These are phyloP conservation scores for Glarea lozoyensis DNA, from an alignment of 495 filamentous ascomycete species.

Conservation along the genomic window DNA sequence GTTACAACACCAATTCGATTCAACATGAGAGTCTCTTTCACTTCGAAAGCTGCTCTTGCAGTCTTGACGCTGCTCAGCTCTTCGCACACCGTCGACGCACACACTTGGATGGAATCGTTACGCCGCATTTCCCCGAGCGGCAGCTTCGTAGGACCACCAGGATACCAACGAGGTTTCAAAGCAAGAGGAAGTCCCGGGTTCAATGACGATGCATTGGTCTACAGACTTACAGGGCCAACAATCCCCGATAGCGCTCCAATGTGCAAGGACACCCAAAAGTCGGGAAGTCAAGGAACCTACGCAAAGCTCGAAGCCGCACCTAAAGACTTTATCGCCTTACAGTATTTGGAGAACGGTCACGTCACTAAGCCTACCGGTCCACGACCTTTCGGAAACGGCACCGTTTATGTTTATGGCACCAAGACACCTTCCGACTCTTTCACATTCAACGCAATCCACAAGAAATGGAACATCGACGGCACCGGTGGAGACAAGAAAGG, in stretches of 20 bases:
- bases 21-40: conserved; percentile 6
- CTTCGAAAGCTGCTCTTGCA: neutral
- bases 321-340: conserved; percentile 61
- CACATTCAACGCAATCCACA: conserved; percentile 59
- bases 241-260: conserved; percentile 31
- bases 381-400: conserved; percentile 64
- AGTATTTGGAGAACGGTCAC: conserved; percentile 83
- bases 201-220: conserved; percentile 39
- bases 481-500: conserved; percentile 69
- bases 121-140: conserved; percentile 63
- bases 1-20: neutral
- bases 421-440: conserved; percentile 49
- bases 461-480: conserved; percentile 65
- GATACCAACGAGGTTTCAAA: conserved; percentile 57
- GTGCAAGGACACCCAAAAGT: conserved; percentile 47
- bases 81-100: conserved; percentile 5
- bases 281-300: conserved; percentile 43
- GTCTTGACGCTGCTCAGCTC: conserved; percentile 1
- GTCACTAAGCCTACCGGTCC: conserved; percentile 49
- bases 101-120: conserved; percentile 64
- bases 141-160: conserved; percentile 57
- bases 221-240: conserved; percentile 35
- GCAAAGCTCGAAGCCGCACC: conserved; percentile 57
- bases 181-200: conserved; percentile 38
- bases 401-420: conserved; percentile 77